Evolutionary conservation across 805 yeast genomes (phyloP), one percentile per base, ranked within the genome.

Genomic region (Priceomyces carsonii): DNA sequence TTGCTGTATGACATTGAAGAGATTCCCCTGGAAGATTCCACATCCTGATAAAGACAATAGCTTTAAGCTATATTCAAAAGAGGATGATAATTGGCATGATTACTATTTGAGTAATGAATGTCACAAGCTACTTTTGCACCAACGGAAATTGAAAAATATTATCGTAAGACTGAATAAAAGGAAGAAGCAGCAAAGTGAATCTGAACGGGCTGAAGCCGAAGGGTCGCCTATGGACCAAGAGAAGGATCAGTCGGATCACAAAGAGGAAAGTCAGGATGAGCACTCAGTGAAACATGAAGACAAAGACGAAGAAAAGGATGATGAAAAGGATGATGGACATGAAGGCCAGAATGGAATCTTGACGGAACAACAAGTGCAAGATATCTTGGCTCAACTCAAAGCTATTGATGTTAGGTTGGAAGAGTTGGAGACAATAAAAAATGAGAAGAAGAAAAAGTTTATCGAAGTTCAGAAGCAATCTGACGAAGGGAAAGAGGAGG

Each of bases 1-100:
- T 61, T 86, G 95, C 47, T 89, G 96, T 66, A 88, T 89, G 96
- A 77, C 86, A 40, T 69, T 89, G 57, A 83, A 87, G 55, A 85
- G 88, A 63, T 89, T 89, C 63, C 96, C 96, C 6, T 89, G 96
- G 96, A 88, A 87, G 55, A 86, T 87, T 6, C 96, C 97, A 6
- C 83, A 86, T 52, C 60, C 80, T 32, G 65, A 56, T 33, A 70
- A 82, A 33, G 96, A 89, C 59, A 77, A 80, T 47, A 82, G 93
- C 42, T 90, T 89, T 65, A 86, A 85, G 60, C 58, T 86, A 47
- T 90, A 86, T 57, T 83, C 91, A 29, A 77, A 85, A 18, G 77
- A 89, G 19, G 93, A 85, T 62, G 93, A 85, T 50, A 71, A 73
- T 33, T 82, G 83, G 50, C 93, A 85, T 58, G 90, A 85, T 59